phyloP scores from a whole-genome alignment of 768 basidiomycete species.

The Tephrocybe rancida region DNA sequence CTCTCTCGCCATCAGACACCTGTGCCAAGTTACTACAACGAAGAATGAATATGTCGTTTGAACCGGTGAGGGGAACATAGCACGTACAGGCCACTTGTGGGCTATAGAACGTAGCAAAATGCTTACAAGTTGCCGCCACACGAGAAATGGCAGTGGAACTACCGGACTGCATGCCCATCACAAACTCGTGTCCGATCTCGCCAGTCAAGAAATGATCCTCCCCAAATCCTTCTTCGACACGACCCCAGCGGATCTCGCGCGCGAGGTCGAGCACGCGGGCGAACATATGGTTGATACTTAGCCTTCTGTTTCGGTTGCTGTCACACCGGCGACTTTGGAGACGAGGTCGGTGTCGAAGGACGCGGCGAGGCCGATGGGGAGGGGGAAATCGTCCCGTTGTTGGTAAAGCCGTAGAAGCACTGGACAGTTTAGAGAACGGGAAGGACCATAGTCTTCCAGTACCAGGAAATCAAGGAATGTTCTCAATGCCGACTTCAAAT shows the following conservation, averaged over 20 bases:
- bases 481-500: too few species aligned
- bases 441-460: too few species aligned
- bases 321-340: slow-evolving; percentile 49
- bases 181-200: slow-evolving; percentile 65
- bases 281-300: slow-evolving; percentile 63
- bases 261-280: slow-evolving; percentile 72
- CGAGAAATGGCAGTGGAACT: slow-evolving; percentile 59
- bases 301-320: slow-evolving; percentile 66
- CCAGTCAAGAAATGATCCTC: slow-evolving; percentile 66
- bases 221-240: slow-evolving; percentile 70
- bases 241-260: slow-evolving; percentile 69
- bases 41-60: neutral
- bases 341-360: slow-evolving; percentile 61
- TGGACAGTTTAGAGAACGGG: too few species aligned
- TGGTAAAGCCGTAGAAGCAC: slow-evolving; percentile 70
- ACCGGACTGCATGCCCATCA: slow-evolving; percentile 63
- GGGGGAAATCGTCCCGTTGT: slow-evolving; percentile 72
- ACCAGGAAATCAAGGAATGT: too few species aligned
- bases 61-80: neutral
- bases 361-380: slow-evolving; percentile 68
- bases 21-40: slow-evolving; percentile 58
- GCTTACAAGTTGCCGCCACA: slow-evolving; percentile 72
- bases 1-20: slow-evolving; percentile 69
- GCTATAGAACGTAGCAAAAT: slow-evolving; percentile 70
- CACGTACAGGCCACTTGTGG: slow-evolving; percentile 68